phyloP scores from a whole-genome alignment of 352 stramenopile genomes.

The Globisporangium recalcitrans region DNA sequence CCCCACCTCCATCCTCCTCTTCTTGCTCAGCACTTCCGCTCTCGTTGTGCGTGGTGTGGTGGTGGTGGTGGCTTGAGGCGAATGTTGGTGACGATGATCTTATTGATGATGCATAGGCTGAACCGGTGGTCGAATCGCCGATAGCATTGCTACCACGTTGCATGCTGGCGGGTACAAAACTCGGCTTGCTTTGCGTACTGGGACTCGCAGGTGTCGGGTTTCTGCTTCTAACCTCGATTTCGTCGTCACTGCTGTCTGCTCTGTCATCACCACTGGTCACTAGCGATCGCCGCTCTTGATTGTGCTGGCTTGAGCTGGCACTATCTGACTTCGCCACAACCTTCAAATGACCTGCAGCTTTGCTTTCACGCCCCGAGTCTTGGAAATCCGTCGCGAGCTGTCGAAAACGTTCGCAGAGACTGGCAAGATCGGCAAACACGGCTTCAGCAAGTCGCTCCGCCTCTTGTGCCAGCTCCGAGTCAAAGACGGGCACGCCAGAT shows the following conservation, averaged over 20 bases:
- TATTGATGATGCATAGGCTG: neutral
- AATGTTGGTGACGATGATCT: neutral
- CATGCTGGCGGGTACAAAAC: neutral
- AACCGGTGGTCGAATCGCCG: neutral
- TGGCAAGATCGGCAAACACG: constrained; percentile 42
- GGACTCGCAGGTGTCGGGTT: neutral
- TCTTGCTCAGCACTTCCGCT: neutral
- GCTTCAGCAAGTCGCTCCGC: constrained; percentile 27
- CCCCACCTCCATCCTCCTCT: neutral
- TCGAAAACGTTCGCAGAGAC: constrained; percentile 35
- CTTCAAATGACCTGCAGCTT: neutral
- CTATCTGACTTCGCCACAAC: neutral
- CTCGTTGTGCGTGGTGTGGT: neutral
- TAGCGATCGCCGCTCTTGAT: neutral
- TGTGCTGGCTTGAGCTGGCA: neutral
- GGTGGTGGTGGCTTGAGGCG: neutral
- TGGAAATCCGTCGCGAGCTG: constrained; percentile 25
- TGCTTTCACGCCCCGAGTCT: neutral
- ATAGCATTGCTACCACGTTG: too few species aligned
- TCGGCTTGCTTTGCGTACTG: neutral
- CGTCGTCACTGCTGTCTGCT: neutral
- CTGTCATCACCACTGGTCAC: neutral
- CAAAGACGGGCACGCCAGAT: constrained; percentile 29
- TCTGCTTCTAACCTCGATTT: neutral
- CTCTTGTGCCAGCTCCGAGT: constrained; percentile 22